phyloP scores from a whole-genome alignment of 2,329 filamentous ascomycete species.

The Hypomyces perniciosus region DNA sequence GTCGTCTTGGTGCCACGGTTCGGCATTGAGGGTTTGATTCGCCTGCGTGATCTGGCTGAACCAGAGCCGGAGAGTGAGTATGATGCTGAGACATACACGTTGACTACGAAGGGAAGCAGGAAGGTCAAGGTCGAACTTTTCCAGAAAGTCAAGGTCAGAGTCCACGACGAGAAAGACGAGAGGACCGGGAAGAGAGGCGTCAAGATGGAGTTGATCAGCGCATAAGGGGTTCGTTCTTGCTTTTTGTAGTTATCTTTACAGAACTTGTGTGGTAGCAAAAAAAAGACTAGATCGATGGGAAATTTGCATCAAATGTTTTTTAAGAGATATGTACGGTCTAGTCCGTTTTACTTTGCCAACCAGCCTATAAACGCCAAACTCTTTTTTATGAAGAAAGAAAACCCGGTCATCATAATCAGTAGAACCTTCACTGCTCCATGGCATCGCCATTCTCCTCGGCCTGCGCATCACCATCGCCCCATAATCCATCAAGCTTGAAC shows the following conservation, averaged over 20 bases:
- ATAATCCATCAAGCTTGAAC: conserved; percentile 90
- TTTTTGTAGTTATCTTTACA: conserved; percentile 12
- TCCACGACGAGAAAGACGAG: conserved; percentile 90
- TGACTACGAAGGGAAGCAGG: conserved; percentile 54
- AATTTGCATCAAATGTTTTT: conserved; percentile 5
- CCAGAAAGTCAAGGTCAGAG: conserved; percentile 81
- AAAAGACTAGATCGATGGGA: too few relatives aligned
- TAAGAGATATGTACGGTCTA: conserved; percentile 24
- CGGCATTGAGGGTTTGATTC: conserved; percentile 87
- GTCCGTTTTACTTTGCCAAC: conserved; percentile 19
- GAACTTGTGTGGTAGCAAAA: neutral
- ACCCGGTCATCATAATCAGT: neutral
- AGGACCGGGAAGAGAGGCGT: conserved; percentile 92
- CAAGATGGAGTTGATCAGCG: conserved; percentile 60
- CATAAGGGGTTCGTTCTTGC: conserved; percentile 13
- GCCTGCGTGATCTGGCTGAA: conserved; percentile 74
- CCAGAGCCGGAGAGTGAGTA: conserved; percentile 75
- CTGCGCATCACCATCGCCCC: conserved; percentile 56
- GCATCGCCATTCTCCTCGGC: conserved; percentile 31
- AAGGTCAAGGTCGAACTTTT: conserved; percentile 71
- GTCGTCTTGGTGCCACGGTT: conserved; percentile 95
- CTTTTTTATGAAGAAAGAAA: conserved; percentile 16
- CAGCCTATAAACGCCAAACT: conserved; percentile 28
- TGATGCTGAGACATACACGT: conserved; percentile 77
- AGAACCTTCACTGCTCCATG: conserved; percentile 43